These are phyloP conservation scores for Fusarium falciforme DNA, from an alignment of 2,329 filamentous ascomycete species.

Conservation along the genomic window DNA sequence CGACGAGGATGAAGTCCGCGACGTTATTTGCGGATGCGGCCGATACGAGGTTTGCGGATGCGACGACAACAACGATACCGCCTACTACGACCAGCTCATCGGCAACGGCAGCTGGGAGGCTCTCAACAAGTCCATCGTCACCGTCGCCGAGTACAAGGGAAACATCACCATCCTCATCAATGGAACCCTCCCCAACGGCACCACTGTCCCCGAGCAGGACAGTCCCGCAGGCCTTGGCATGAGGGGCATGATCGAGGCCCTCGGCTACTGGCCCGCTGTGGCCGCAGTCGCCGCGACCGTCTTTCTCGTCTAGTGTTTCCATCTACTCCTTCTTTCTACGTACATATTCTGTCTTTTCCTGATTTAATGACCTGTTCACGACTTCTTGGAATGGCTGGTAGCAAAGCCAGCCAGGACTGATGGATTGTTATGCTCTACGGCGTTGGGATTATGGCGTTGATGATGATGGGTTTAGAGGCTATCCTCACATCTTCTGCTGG, in stretches of 20 bases:
- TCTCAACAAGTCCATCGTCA: constrained; percentile 72
- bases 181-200: constrained; percentile 81
- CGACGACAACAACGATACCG: constrained; percentile 72
- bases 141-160: constrained; percentile 70
- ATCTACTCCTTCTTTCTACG: background rate
- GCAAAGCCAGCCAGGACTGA: background rate
- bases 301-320: constrained; percentile 52
- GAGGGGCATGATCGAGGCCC: constrained; percentile 49
- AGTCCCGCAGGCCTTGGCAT: constrained; percentile 48
- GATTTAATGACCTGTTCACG: constrained; percentile 23
- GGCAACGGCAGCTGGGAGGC: constrained; percentile 71
- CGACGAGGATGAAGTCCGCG: constrained; percentile 50
- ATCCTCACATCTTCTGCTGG: constrained; percentile 1
- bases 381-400: background rate
- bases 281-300: constrained; percentile 58
- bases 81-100: constrained; percentile 71
- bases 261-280: constrained; percentile 64
- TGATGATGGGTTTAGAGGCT: constrained; percentile 14
- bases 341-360: constrained; percentile 28
- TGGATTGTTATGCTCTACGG: constrained; percentile 8
- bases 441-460: constrained; percentile 22
- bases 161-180: constrained; percentile 76
- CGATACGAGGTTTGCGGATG: constrained; percentile 67
- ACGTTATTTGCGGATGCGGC: constrained; percentile 65
- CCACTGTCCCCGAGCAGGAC: constrained; percentile 59